Evolutionary conservation across 2,329 filamentous ascomycete species (phyloP).

Genomic region (Verticillium isaacii): DNA sequence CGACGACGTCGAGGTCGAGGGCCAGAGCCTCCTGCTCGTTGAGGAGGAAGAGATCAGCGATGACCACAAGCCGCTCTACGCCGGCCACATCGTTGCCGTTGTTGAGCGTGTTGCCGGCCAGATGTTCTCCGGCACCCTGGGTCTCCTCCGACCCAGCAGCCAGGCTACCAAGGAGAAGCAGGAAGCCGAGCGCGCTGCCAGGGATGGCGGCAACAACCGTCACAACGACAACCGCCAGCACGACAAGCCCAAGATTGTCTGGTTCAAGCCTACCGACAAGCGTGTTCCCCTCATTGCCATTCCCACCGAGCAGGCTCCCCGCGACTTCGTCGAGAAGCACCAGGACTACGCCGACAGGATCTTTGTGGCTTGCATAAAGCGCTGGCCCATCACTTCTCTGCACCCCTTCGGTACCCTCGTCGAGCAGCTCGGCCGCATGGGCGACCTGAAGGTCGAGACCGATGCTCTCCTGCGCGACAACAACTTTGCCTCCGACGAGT

Average conservation of each 20-base stretch:
- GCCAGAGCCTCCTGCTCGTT: constrained; percentile 91
- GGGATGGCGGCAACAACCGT: constrained; percentile 69
- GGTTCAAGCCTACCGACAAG: constrained; percentile 99
- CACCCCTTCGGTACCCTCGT: constrained; percentile 97
- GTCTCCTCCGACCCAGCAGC: constrained; percentile 89
- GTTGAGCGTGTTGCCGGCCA: constrained; percentile 95
- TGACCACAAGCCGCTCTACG: constrained; percentile 95
- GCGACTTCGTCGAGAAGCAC: constrained; percentile 97
- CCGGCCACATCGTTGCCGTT: constrained; percentile 94
- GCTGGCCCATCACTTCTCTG: constrained; percentile 98
- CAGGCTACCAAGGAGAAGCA: constrained; percentile 99
- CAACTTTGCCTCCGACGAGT: constrained; percentile 97
- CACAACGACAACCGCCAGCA: constrained; percentile 79
- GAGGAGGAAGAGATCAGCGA: constrained; percentile 99
- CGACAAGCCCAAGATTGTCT: constrained; percentile 99
- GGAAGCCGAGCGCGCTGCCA: constrained; percentile 88
- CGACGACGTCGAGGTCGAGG: constrained; percentile 97
- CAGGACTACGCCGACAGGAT: constrained; percentile 97
- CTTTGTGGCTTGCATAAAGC: constrained; percentile 98
- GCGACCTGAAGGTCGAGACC: constrained; percentile 94
- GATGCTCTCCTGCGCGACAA: constrained; percentile 96
- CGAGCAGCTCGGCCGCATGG: constrained; percentile 95
- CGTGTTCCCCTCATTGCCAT: constrained; percentile 97
- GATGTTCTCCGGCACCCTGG: constrained; percentile 97
- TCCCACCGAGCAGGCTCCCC: constrained; percentile 93